phyloP scores from a whole-genome alignment of 306 rosid species.

The Parietaria judaica region DNA sequence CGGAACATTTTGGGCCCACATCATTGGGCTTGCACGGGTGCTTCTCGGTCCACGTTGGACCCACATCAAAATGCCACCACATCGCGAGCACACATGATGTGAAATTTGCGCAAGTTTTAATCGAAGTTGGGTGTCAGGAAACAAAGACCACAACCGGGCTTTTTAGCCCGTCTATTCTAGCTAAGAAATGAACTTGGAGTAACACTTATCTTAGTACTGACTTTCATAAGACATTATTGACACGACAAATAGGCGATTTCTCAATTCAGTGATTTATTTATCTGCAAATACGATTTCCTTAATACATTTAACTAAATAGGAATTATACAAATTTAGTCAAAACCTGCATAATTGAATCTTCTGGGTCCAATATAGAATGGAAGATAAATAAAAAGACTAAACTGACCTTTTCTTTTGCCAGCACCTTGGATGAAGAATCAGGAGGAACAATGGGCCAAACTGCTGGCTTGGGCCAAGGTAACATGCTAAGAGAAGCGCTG shows the following conservation, averaged over 20 bases:
- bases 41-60: too few relatives aligned
- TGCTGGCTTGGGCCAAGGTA: conserved; percentile 97
- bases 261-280: not conserved
- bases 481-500: conserved; percentile 95
- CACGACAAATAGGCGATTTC: conserved; percentile 4
- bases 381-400: conserved; percentile 4
- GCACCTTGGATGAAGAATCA: conserved; percentile 76
- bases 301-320: not conserved
- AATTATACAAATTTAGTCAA: not conserved
- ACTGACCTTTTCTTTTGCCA: conserved; percentile 85
- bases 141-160: not conserved
- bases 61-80: too few relatives aligned
- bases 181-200: conserved; percentile 4
- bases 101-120: too few relatives aligned
- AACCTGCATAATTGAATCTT: not conserved
- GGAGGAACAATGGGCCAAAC: conserved; percentile 86
- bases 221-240: not conserved
- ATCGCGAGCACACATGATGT: too few relatives aligned
- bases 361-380: not conserved
- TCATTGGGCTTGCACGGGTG: too few relatives aligned
- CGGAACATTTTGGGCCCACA: too few relatives aligned
- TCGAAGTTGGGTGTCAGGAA: too few relatives aligned
- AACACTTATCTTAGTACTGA: conserved; percentile 1
- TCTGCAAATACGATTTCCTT: not conserved
- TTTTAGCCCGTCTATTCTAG: not conserved